Evolutionary conservation across 2,329 filamentous ascomycete genomes (phyloP), one percentile per base, ranked within the genome.

Genomic region (Fusarium verticillioides): DNA sequence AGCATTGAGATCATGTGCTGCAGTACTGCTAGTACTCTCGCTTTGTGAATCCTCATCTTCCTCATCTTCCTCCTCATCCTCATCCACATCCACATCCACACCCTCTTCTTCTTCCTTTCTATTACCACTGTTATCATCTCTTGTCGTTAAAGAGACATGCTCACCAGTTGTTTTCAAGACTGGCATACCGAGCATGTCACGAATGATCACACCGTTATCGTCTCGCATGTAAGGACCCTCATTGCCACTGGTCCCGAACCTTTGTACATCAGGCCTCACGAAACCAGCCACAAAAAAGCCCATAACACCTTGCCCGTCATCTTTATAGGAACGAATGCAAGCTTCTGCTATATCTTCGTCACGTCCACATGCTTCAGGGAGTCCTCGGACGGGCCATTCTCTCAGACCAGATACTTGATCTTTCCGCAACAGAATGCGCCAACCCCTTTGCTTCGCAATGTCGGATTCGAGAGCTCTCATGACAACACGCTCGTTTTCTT

Each of bases 241-340:
- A 6, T 72, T 74, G 46, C 60, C 69, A 16, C 47, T 66, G 52
- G 63, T 54, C 34, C 54, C 67, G 40, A 54, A 61, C 32, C 77
- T 79, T 39, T 72, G 67, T 44, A 43, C 66, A 13, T 47, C 74
- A n/a, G 69, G 64, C 44, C 81, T 79, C 7, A 94, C 88, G 82
- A 99, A 97, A 0, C 88, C 94, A n/a, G 91, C 94, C 26, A 98
- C 93, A 77, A 99, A 99, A 82, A 99, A 98, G 0, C 96, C 96
- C 89, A 98, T 97, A 2, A 95, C 93, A 0, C 95, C 94, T 71
- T 93, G 89, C 15, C 91, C 91, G 75, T 96, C 94, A 32, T 90
- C 93, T 76, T 95, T 93, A 81, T 93, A 92, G 37, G 94, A 94
- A 66, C 96, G 87, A 63, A 98, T 92, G 78, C 95, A 97, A 6